Percentiles rank a stretch among this genome's conserved stretches.
Evolutionary conservation across 2,329 filamentous ascomycete genomes (phyloP).

Genomic region (Penicillium sp.): DNA sequence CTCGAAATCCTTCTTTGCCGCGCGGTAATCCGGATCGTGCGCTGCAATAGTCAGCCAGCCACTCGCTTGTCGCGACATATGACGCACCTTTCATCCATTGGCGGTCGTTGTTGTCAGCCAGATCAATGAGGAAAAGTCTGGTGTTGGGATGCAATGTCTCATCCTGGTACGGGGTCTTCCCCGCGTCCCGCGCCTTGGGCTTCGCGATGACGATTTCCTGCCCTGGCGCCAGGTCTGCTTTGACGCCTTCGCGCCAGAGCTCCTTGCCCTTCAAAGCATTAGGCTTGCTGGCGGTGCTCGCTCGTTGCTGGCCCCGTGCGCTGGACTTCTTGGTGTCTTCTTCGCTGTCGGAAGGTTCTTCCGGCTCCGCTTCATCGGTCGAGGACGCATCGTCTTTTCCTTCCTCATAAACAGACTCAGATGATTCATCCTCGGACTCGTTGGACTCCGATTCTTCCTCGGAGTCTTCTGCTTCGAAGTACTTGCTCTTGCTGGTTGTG

Average conservation of each 20-base stretch:
- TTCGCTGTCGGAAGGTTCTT: slow-evolving; percentile 21
- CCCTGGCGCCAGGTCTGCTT: slow-evolving; percentile 57
- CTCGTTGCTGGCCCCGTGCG: slow-evolving; percentile 9
- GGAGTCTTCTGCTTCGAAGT: slow-evolving; percentile 48
- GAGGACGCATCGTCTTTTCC: slow-evolving; percentile 10
- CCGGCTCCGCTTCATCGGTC: slow-evolving; percentile 15
- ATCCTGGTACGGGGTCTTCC: slow-evolving; percentile 59
- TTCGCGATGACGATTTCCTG: slow-evolving; percentile 64
- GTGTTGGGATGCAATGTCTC: slow-evolving; percentile 65
- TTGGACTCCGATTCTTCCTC: slow-evolving; percentile 48
- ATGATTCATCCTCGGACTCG: slow-evolving; percentile 78
- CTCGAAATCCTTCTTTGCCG: slow-evolving; percentile 77
- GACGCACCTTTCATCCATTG: slow-evolving; percentile 63
- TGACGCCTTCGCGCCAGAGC: slow-evolving; percentile 59
- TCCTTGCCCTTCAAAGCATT: slow-evolving; percentile 45
- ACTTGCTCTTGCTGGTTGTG: slow-evolving; percentile 54
- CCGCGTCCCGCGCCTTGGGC: slow-evolving; percentile 62
- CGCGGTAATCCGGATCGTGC: slow-evolving; percentile 76
- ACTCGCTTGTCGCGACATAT: slow-evolving; percentile 4
- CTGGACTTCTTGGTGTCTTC: slow-evolving; percentile 6
- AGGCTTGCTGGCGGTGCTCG: slow-evolving; percentile 1
- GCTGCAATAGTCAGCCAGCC: slow-evolving; percentile 49
- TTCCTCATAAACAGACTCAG: slow-evolving; percentile 47
- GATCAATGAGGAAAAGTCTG: slow-evolving; percentile 59
- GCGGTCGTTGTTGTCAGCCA: slow-evolving; percentile 62